Evolutionary conservation across 2,329 filamentous ascomycete genomes (phyloP), one percentile per base, ranked within the genome.

Genomic region (Colletotrichum euphorbiae): DNA sequence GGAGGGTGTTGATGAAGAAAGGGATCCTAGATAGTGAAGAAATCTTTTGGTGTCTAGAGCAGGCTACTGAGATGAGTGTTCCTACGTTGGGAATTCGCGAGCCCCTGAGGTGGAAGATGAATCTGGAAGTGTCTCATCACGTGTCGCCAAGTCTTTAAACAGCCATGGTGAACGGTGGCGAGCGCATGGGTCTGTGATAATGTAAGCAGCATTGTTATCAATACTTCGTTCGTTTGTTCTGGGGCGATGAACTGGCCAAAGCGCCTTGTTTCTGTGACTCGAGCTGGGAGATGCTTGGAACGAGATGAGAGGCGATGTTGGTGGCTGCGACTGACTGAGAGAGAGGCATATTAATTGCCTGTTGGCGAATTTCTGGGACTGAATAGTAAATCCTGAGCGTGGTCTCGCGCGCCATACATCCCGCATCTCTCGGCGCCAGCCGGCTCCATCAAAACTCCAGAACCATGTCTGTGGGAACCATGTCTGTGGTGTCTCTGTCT

Each of bases 111-210:
- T 3, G 36, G 6, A 28, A 36, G 58, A 54, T 60, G 66, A 66
- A 65, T 68, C 61, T 68, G 66, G 66, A 68, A 68, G 40, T 60
- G 66, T 69, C 66, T 69, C 66, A 65, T 69, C 66, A 69, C 66
- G 66, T 69, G 66, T 66, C 61, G 66, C 66, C 66, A 69, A 69
- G 66, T 51, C 48, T 42, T 45, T 43, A 48, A 51, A 31, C 6
- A 33, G 31, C 48, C 38, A 43, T 50, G 54, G 38, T 52, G 24
- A 58, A 36, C 55, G 24, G 57, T 45, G 50, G 38, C 40, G 42
- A 13, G 45, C 63, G 45, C 63, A 55, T 50, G 63, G 63, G 63
- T 50, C 33, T 6, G 15, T 13, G 58, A 50, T 67, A 33, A 52
- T 8, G 61, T 68, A 58, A 65, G 65, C 61, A 48, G 33, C 40